Evolutionary conservation across 2,329 filamentous ascomycete genomes (phyloP), one percentile per base, ranked within the genome.

Genomic region (Fusarium nematophilum): DNA sequence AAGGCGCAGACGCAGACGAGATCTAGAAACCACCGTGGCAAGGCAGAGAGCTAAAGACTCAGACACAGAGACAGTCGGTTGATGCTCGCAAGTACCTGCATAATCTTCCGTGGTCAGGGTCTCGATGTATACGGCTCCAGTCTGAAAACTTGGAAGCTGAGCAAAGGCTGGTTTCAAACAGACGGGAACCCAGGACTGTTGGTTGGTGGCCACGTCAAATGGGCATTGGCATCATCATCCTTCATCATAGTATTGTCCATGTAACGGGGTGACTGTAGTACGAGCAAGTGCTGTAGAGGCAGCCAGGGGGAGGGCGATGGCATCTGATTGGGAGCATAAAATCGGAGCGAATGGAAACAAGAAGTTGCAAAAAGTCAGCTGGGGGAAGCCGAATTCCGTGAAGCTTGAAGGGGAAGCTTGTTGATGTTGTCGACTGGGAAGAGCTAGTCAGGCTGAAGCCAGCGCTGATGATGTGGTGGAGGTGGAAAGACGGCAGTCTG

Each of bases 221-320:
- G 26, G 14, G 25, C 15, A 18, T 6, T 18, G 31, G 43, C 29
- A 47, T 42, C 59, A 64, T 64, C 55, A 57, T 60, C 50, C 31
- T 49, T 52, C 55, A 63, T 63, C 59, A 57, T 58, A 56, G 51
- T 45, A 33, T 36, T 14, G 43, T 42, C 39, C 50, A 45, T 63
- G 52, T 46, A 36, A 43, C 47, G 39, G 34, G 29, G 52, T 61
- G 45, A 30, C 36, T 18, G 21, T 57, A 58, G 42, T 25, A 36
- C 27, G 21, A 18, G 31, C 25, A 25, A 59, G 8, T 13, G 23
- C 38, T 18, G 23, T 14, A 40, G 38, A 40, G n/a, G 17, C 21
- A 27, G 29, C n/a, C 15, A 15, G 39, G 30, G 36, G 14, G 29
- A 34, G 37, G 15, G 14, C 21, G 45, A 31, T 27, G 9, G 31